Conservation (phyloP, 768 basidiomycete species). For the Trametes cubensis region DNA sequence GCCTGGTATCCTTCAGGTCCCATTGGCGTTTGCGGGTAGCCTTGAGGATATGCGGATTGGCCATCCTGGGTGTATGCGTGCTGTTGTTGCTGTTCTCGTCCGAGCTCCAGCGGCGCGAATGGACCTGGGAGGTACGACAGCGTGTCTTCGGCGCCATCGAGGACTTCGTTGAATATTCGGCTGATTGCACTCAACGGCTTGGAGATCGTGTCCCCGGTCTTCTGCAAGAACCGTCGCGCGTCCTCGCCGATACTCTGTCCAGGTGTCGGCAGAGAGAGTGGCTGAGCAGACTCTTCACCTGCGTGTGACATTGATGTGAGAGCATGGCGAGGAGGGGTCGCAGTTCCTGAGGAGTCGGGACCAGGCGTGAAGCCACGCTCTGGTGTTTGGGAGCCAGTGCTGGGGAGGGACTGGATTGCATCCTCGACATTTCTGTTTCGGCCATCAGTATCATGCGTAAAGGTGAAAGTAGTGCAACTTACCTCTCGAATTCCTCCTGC, state of each 20-base stretch:
- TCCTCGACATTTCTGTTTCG: slow-evolving; percentile 55
- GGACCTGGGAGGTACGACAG: slow-evolving; percentile 67
- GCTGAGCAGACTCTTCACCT: slow-evolving; percentile 90
- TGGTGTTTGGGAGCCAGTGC: slow-evolving; percentile 38
- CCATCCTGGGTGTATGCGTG: slow-evolving; percentile 29
- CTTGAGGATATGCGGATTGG: slow-evolving; percentile 33
- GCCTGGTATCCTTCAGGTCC: slow-evolving; percentile 30
- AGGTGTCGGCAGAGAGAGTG: slow-evolving; percentile 63
- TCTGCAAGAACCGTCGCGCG: slow-evolving; percentile 81
- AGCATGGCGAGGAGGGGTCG: slow-evolving; percentile 21
- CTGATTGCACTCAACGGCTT: slow-evolving; percentile 90
- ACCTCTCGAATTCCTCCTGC: slow-evolving; percentile 91
- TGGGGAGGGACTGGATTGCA: slow-evolving; percentile 54
- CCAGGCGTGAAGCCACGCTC: slow-evolving; percentile 33
- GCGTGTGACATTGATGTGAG: slow-evolving; percentile 45
- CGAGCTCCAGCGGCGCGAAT: slow-evolving; percentile 69
- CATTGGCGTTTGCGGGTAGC: slow-evolving; percentile 44
- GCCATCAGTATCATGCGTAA: neutral
- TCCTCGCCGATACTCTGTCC: slow-evolving; percentile 59
- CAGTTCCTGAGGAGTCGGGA: slow-evolving; percentile 29
- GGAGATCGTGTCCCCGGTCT: slow-evolving; percentile 87
- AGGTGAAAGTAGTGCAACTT: slow-evolving; percentile 20
- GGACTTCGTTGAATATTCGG: slow-evolving; percentile 82
- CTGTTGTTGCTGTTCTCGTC: slow-evolving; percentile 50
- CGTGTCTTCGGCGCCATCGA: slow-evolving; percentile 72